Conservation (phyloP, 768 basidiomycete species). For the Vararia minispora region DNA sequence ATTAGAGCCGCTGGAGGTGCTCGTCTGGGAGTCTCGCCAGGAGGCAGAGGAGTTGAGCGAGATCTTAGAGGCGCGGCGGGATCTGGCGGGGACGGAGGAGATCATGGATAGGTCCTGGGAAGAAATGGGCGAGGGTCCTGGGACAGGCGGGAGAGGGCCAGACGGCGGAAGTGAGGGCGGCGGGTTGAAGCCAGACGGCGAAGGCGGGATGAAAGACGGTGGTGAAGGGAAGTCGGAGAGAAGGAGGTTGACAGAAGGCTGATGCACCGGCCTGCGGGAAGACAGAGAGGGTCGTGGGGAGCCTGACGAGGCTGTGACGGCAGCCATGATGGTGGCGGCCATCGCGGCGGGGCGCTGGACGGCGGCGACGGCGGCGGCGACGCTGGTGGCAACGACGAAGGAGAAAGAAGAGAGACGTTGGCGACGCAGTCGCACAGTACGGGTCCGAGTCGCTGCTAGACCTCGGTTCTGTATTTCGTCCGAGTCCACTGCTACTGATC, state of each 20-base stretch:
- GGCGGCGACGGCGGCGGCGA: no score
- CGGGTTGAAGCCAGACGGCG: slow-evolving; percentile 8
- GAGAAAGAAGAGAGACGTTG: no score
- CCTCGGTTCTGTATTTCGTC: no score
- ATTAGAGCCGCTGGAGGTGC: slow-evolving; percentile 15
- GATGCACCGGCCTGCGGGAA: background rate
- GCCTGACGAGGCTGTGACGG: no score
- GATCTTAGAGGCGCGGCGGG: slow-evolving; percentile 24
- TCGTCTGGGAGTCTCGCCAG: slow-evolving; percentile 19
- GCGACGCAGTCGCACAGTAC: no score
- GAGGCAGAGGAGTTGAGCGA: slow-evolving; percentile 19
- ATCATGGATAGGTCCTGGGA: slow-evolving; percentile 35
- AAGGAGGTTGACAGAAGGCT: slow-evolving; percentile 17
- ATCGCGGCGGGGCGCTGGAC: no score
- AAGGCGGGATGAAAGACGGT: slow-evolving; percentile 22
- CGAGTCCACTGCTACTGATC: no score
- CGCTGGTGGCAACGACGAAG: no score
- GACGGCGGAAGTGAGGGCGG: slow-evolving; percentile 32
- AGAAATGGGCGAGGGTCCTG: slow-evolving; percentile 48
- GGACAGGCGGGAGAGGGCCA: slow-evolving; percentile 52
- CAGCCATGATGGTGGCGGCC: no score
- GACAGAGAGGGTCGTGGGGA: no score
- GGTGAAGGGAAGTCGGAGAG: slow-evolving; percentile 23
- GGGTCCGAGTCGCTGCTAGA: no score
- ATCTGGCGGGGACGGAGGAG: slow-evolving; percentile 24